Evolutionary conservation across 1,139 yeast species (phyloP).

Genomic region (Maudiozyma humilis): DNA sequence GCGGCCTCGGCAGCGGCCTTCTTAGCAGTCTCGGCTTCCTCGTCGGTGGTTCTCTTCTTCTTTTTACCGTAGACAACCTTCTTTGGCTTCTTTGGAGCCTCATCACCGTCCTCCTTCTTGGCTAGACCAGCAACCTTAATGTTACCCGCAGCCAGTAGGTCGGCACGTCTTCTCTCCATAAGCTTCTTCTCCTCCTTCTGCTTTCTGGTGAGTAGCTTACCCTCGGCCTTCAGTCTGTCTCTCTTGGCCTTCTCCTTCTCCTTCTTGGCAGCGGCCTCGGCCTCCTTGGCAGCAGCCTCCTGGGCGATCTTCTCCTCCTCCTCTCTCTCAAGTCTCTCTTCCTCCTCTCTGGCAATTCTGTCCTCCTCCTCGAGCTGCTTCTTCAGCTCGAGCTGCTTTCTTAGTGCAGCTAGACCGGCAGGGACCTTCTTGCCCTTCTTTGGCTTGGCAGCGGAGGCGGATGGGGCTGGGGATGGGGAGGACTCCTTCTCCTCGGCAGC

Average conservation of each 20-base stretch:
- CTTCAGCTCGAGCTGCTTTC: conserved; percentile 76
- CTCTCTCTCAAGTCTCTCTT: conserved; percentile 50
- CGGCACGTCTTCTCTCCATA: conserved; percentile 84
- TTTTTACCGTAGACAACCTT: conserved; percentile 70
- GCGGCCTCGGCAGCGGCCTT: not conserved
- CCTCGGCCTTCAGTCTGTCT: conserved; percentile 84
- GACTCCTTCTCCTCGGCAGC: conserved; percentile 27
- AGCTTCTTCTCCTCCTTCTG: conserved; percentile 88
- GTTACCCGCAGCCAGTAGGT: conserved; percentile 66
- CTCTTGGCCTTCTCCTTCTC: conserved; percentile 76
- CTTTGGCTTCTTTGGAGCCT: conserved; percentile 47
- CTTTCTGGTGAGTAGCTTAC: conserved; percentile 80
- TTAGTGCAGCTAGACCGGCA: conserved; percentile 74
- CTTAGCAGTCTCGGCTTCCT: conserved; percentile 18
- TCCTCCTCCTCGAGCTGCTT: conserved; percentile 76
- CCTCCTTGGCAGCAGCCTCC: conserved; percentile 56
- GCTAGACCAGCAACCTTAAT: conserved; percentile 69
- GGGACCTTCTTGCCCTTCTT: conserved; percentile 59
- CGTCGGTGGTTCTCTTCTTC: conserved; percentile 42
- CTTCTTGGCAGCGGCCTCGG: conserved; percentile 62
- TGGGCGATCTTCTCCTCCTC: conserved; percentile 48
- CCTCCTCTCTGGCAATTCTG: conserved; percentile 45
- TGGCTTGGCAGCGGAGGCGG: conserved; percentile 15
- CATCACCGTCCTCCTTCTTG: conserved; percentile 29
- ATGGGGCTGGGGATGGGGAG: not conserved